phyloP scores from a whole-genome alignment of 371 early-diverging fungal genomes.

The Thermomucor indicae-seudaticae region DNA sequence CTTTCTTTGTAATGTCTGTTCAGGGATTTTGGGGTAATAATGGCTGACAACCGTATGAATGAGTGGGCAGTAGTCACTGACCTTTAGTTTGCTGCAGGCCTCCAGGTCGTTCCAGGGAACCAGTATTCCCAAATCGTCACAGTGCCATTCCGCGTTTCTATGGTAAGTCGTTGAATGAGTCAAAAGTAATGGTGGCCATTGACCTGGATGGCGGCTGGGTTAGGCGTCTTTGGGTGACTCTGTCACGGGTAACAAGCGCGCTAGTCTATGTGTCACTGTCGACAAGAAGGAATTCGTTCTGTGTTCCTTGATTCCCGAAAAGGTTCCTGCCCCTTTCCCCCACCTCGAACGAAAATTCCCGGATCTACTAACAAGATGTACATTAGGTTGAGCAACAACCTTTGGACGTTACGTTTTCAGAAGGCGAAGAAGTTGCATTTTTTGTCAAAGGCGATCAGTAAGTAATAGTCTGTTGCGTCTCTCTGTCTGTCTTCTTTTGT shows the following conservation, averaged over 20 bases:
- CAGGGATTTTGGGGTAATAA: slow-evolving; percentile 20
- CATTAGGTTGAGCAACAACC: slow-evolving; percentile 50
- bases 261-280: slow-evolving; percentile 59
- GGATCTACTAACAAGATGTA: neutral
- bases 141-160: slow-evolving; percentile 66
- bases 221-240: slow-evolving; percentile 66
- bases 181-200: neutral
- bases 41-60: neutral
- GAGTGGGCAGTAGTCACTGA: neutral
- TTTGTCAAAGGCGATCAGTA: slow-evolving; percentile 56
- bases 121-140: slow-evolving; percentile 68
- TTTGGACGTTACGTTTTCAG: slow-evolving; percentile 69
- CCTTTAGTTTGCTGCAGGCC: slow-evolving; percentile 18
- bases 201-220: neutral
- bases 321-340: slow-evolving; percentile 4
- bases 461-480: slow-evolving; percentile 5
- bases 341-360: too few relatives aligned
- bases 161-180: slow-evolving; percentile 38
- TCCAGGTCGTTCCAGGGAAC: slow-evolving; percentile 59
- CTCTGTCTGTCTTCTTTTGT: neutral
- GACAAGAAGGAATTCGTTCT: slow-evolving; percentile 68
- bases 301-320: slow-evolving; percentile 46
- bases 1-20: slow-evolving; percentile 7
- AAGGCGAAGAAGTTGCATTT: slow-evolving; percentile 79
- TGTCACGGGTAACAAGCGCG: slow-evolving; percentile 43